phyloP scores from a whole-genome alignment of 306 rosid genomes.

The Inga leiocalycina region DNA sequence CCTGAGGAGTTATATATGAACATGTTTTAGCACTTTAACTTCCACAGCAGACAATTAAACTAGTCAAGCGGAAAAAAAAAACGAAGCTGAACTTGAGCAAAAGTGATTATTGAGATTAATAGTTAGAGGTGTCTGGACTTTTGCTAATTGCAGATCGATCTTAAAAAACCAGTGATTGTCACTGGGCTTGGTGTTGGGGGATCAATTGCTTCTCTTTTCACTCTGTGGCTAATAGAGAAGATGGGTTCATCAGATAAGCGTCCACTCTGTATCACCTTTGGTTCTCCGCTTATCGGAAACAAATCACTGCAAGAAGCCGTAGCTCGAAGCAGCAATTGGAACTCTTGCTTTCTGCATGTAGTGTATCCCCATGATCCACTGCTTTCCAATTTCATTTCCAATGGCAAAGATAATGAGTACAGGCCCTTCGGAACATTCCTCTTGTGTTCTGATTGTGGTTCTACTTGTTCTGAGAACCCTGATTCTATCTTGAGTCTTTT shows the following conservation, averaged over 20 bases:
- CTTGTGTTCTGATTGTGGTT: constrained; percentile 43
- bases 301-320: constrained; percentile 40
- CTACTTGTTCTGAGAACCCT: constrained; percentile 57
- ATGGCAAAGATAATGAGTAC: not conserved
- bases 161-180: constrained; percentile 39
- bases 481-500: constrained; percentile 41
- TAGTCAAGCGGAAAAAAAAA: not conserved
- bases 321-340: constrained; percentile 51
- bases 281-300: constrained; percentile 70
- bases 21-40: not conserved
- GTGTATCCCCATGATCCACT: constrained; percentile 54
- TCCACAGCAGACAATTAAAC: not conserved
- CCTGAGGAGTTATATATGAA: not conserved
- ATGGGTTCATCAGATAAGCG: constrained; percentile 33
- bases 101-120: not conserved
- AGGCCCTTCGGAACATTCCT: constrained; percentile 75
- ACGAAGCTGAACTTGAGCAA: not conserved
- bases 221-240: constrained; percentile 50
- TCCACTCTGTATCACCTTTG: constrained; percentile 81
- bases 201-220: constrained; percentile 74
- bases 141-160: constrained; percentile 31
- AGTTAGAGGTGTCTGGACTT: not conserved
- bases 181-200: constrained; percentile 74
- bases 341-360: constrained; percentile 69
- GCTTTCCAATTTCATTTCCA: constrained; percentile 29